A percentile compares a stretch with the other conserved stretches of the same genome.
phyloP scores from a whole-genome alignment of 176 grass and related monocot genomes.

The Eleusine coracana region DNA sequence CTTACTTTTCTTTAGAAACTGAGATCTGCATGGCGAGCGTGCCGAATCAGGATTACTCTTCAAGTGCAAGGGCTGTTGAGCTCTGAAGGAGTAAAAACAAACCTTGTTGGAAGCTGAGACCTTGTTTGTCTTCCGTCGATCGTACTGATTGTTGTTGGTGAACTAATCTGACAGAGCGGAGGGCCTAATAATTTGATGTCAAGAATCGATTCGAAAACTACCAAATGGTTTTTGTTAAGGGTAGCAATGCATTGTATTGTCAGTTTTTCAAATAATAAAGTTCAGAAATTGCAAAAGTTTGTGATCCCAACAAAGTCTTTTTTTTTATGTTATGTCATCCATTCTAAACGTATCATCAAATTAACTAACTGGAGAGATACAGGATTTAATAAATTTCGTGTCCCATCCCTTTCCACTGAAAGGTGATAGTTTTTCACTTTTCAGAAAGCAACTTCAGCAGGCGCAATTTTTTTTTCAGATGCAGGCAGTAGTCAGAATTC shows the following conservation, averaged over 20 bases:
- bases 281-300: neutral
- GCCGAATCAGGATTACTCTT: constrained; percentile 27
- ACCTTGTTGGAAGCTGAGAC: constrained; percentile 3
- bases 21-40: constrained; percentile 14
- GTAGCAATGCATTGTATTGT: constrained; percentile 14
- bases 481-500: neutral
- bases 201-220: constrained; percentile 1
- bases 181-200: neutral
- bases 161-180: constrained; percentile 33
- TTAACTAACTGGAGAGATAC: constrained; percentile 20
- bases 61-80: neutral
- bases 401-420: neutral
- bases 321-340: neutral
- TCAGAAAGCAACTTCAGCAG: constrained; percentile 10
- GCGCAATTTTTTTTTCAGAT: neutral
- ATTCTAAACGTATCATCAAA: constrained; percentile 17
- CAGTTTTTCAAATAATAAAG: neutral
- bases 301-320: neutral
- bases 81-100: neutral
- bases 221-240: constrained; percentile 4
- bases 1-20: neutral
- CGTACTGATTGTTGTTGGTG: neutral
- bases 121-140: neutral
- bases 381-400: constrained; percentile 4
- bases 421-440: neutral